phyloP scores from a whole-genome alignment of 2,329 filamentous ascomycete species.

The Calonectria pauciramosa region DNA sequence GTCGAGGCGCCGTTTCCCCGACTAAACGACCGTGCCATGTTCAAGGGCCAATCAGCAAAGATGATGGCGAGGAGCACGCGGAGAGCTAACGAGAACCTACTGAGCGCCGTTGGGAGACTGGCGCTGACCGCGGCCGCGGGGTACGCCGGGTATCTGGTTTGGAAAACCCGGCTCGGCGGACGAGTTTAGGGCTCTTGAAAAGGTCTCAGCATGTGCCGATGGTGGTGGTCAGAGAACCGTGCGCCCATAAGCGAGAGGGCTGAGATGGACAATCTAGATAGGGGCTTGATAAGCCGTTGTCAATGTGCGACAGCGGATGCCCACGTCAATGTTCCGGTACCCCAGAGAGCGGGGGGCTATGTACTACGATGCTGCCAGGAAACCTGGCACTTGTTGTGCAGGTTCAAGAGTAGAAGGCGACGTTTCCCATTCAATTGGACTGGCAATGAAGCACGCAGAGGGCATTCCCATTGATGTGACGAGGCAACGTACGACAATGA shows the following conservation, averaged over 20 bases:
- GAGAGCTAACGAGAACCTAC: conserved; percentile 45
- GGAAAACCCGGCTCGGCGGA: conserved; percentile 47
- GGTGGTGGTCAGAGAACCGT: conserved; percentile 18
- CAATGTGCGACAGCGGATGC: conserved; percentile 1
- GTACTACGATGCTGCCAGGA: not conserved
- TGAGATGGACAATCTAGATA: conserved; percentile 21
- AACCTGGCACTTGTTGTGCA: not conserved
- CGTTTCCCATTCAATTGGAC: conserved; percentile 5
- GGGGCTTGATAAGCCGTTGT: conserved; percentile 13
- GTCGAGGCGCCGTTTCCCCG: conserved; percentile 51
- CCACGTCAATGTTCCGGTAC: conserved; percentile 8
- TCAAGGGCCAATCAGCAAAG: conserved; percentile 30
- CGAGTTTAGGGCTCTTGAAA: conserved; percentile 29
- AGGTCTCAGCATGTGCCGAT: not conserved
- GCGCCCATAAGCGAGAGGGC: not conserved
- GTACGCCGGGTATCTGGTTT: conserved; percentile 47
- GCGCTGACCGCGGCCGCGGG: conserved; percentile 43
- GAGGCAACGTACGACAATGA: conserved; percentile 3
- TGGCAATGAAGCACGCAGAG: not conserved
- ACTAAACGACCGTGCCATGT: conserved; percentile 49
- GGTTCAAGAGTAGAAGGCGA: not conserved
- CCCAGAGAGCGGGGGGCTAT: not conserved
- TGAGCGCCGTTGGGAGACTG: conserved; percentile 40
- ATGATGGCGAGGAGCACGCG: conserved; percentile 26
- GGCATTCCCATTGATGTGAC: conserved; percentile 3